phyloP scores from a whole-genome alignment of 495 filamentous ascomycete genomes.

The Aspergillus biplanus region DNA sequence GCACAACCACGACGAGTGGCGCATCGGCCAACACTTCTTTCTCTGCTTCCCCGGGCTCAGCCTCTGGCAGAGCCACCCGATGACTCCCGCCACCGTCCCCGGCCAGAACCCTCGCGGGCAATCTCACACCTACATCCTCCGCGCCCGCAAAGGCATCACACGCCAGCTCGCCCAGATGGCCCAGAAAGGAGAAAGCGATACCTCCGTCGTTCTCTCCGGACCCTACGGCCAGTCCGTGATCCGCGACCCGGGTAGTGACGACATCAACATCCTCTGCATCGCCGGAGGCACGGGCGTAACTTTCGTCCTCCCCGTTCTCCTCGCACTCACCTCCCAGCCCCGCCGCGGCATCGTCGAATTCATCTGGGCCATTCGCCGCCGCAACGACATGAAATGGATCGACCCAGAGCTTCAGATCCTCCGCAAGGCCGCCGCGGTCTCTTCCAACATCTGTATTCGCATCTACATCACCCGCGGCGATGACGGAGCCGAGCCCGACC shows the following conservation, averaged over 20 bases:
- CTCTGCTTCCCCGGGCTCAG: slow-evolving; percentile 61
- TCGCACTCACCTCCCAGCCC: slow-evolving; percentile 39
- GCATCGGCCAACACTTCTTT: slow-evolving; percentile 68
- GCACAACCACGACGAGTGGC: slow-evolving; percentile 59
- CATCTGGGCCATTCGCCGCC: slow-evolving; percentile 62
- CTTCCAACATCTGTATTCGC: slow-evolving; percentile 47
- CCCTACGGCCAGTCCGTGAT: slow-evolving; percentile 60
- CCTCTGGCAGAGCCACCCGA: slow-evolving; percentile 70
- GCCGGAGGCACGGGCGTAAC: slow-evolving; percentile 69
- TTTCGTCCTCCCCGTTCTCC: slow-evolving; percentile 61
- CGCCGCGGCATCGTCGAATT: slow-evolving; percentile 51
- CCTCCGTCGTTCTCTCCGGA: slow-evolving; percentile 58
- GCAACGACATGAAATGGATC: slow-evolving; percentile 60
- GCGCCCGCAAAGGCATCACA: slow-evolving; percentile 63
- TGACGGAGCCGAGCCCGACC: not conserved
- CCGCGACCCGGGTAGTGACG: slow-evolving; percentile 31
- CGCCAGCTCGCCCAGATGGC: slow-evolving; percentile 52
- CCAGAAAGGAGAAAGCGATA: slow-evolving; percentile 29
- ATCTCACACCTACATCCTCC: slow-evolving; percentile 64
- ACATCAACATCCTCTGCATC: slow-evolving; percentile 60
- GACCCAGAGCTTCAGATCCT: slow-evolving; percentile 55
- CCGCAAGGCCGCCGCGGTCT: slow-evolving; percentile 34
- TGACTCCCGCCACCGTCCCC: slow-evolving; percentile 61
- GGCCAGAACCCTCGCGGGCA: slow-evolving; percentile 33
- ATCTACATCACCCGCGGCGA: slow-evolving; percentile 58